Evolutionary conservation across 2,329 filamentous ascomycete species (phyloP).

Genomic region (Knufia petricola): DNA sequence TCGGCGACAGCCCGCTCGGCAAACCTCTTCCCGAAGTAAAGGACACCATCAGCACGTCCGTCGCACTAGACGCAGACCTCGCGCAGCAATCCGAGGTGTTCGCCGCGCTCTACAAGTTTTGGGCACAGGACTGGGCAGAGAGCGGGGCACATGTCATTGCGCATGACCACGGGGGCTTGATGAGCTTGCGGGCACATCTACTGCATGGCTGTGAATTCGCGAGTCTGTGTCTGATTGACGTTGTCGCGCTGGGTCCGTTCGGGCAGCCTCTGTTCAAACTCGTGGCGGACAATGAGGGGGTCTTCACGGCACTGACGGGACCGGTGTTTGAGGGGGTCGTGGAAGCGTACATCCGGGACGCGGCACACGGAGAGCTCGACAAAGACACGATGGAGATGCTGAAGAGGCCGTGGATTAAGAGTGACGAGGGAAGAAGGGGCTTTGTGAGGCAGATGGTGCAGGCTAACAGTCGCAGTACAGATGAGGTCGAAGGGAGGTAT

Average conservation of each 20-base stretch:
- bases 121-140: conserved; percentile 22
- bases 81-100: conserved; percentile 31
- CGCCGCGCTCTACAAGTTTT: conserved; percentile 31
- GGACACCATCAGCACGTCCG: neutral
- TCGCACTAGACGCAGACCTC: conserved; percentile 29
- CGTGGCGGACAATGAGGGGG: conserved; percentile 27
- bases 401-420: conserved; percentile 29
- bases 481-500: conserved; percentile 33
- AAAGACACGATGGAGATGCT: conserved; percentile 30
- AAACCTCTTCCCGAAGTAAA: conserved; percentile 16
- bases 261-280: conserved; percentile 37
- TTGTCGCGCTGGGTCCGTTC: conserved; percentile 36
- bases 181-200: conserved; percentile 32
- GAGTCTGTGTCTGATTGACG: conserved; percentile 36
- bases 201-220: conserved; percentile 30
- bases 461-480: conserved; percentile 26
- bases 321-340: conserved; percentile 33
- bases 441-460: conserved; percentile 36
- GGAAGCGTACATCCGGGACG: conserved; percentile 33
- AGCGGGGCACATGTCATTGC: conserved; percentile 37
- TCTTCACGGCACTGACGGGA: conserved; percentile 30
- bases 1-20: conserved; percentile 30
- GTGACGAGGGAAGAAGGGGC: conserved; percentile 22
- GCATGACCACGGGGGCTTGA: conserved; percentile 39
- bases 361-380: conserved; percentile 26